Base-by-base conservation (phyloP, 1,139 yeast species). In the Blastobotrys aristatus region DNA sequence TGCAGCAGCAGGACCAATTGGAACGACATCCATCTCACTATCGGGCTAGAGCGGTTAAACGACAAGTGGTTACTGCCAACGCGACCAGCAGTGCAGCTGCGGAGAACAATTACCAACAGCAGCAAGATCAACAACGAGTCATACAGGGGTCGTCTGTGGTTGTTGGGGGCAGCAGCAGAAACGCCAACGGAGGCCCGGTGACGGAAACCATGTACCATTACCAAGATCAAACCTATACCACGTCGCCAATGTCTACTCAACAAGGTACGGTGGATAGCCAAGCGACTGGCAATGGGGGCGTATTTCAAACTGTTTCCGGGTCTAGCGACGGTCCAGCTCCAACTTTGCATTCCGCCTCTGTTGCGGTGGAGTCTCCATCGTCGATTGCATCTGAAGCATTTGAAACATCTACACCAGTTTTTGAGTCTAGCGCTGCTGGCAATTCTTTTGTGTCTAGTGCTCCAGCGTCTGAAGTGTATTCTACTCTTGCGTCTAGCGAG, bases 51-150 rank as follows among this genome's bases (percentile, higher is more conserved):
- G 35, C 18, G 3, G 50, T 52, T 24, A 52, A 52, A 45, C 52
- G 55, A 33, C 53, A 53, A 42, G 32, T 52, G 21, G 45, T 50
- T 20, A 48, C 41, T 17, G 47, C 46, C 20, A 52, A 50, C 29
- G 31, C 44, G 8, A 42, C 49, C 4, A 4, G 16, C 3, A 13
- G 6, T 13, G 26, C 16, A 8, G 14, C 14, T 16, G 5, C 27
- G 5, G 10, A 29, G 3, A 20, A 39, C 4, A 10, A 14, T 30
- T 7, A 30, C 33, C 21, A 34, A 7, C 16, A 17, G 16, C 22
- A 16, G 4, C 7, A 14, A 34, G 4, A 4, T 14, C 2, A 11
- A 5, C 21, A 37, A 27, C 34, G 10, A 17, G 5, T 13, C 7
- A 39, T 39, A 3, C 29, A 39, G n/a, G 43, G 43, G 2, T 40